phyloP scores from a whole-genome alignment of 2,329 filamentous ascomycete species.

The Cladosporium cucumerinum region DNA sequence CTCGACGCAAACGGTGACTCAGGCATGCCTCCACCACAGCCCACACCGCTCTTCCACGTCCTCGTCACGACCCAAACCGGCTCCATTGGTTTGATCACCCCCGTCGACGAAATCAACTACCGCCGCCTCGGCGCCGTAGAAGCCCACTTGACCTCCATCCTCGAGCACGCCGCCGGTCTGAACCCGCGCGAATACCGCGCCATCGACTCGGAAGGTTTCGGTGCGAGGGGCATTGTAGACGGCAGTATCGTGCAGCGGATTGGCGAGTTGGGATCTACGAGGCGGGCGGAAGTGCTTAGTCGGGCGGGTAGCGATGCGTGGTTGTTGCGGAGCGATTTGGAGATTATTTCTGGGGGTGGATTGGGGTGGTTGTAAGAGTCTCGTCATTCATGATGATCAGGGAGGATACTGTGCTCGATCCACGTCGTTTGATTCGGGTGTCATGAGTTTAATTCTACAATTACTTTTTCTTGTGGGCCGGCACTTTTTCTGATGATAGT shows the following conservation, averaged over 20 bases:
- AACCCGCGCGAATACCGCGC: slow-evolving; percentile 79
- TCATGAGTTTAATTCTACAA: background rate
- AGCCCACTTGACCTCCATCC: slow-evolving; percentile 70
- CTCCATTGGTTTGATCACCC: slow-evolving; percentile 70
- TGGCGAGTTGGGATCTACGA: slow-evolving; percentile 69
- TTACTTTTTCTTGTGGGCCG: background rate
- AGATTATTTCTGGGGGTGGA: slow-evolving; percentile 62
- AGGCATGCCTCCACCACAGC: slow-evolving; percentile 18
- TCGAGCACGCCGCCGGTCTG: slow-evolving; percentile 73
- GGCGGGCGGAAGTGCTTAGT: slow-evolving; percentile 68
- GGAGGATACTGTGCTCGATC: background rate
- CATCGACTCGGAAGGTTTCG: slow-evolving; percentile 45
- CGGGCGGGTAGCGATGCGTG: slow-evolving; percentile 67
- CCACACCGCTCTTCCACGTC: slow-evolving; percentile 46
- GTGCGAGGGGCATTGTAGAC: slow-evolving; percentile 69
- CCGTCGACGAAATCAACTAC: slow-evolving; percentile 76
- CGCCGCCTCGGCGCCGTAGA: slow-evolving; percentile 78
- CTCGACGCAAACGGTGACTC: slow-evolving; percentile 23
- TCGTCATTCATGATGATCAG: background rate
- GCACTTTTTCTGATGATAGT: background rate
- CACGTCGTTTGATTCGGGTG: background rate
- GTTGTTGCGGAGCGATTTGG: slow-evolving; percentile 68
- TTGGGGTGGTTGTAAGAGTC: slow-evolving; percentile 51
- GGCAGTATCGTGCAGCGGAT: slow-evolving; percentile 72
- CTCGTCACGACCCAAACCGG: slow-evolving; percentile 75